These are phyloP conservation scores for Cutaneotrichosporon sp. DNA, from an alignment of 1,284 basidiomycete genomes.

Conservation along the genomic window DNA sequence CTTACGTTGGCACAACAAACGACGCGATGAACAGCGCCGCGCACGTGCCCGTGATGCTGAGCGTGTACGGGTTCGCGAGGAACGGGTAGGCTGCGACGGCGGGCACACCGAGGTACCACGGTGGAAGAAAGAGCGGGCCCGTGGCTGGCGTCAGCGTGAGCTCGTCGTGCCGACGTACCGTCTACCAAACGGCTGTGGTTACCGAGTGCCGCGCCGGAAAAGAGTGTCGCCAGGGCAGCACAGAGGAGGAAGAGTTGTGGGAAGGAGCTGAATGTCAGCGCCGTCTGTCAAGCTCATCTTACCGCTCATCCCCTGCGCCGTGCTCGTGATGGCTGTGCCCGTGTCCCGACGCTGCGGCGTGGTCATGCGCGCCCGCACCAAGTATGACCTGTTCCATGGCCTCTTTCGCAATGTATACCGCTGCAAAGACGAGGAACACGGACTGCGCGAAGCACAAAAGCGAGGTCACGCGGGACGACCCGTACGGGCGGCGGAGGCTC, in stretches of 20 bases:
- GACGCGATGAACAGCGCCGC: slow-evolving; percentile 46
- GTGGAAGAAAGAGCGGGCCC: slow-evolving; percentile 32
- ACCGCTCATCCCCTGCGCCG: slow-evolving; percentile 2
- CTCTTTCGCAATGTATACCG: slow-evolving; percentile 90
- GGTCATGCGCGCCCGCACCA: slow-evolving; percentile 50
- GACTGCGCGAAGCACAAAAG: slow-evolving; percentile 79
- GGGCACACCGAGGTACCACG: slow-evolving; percentile 20
- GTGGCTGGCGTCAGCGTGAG: background rate
- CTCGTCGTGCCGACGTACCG: slow-evolving; percentile 50
- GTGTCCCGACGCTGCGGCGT: slow-evolving; percentile 40
- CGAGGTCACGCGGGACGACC: slow-evolving; percentile 69
- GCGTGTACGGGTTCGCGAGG: slow-evolving; percentile 50
- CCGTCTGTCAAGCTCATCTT: slow-evolving; percentile 19
- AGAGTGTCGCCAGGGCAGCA: slow-evolving; percentile 46
- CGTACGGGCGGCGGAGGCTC: slow-evolving; percentile 56
- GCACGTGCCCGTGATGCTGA: slow-evolving; percentile 44
- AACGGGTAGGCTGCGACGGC: slow-evolving; percentile 21
- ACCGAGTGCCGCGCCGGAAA: slow-evolving; percentile 56
- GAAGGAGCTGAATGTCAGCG: slow-evolving; percentile 25
- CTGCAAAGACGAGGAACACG: slow-evolving; percentile 82
- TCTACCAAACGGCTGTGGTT: slow-evolving; percentile 66
- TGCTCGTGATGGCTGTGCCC: slow-evolving; percentile 18
- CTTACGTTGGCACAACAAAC: slow-evolving; percentile 53
- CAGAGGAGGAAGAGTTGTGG: slow-evolving; percentile 60
- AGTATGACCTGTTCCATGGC: slow-evolving; percentile 76